phyloP scores from a whole-genome alignment of 1,284 basidiomycete genomes.

The Tremellales sp. region DNA sequence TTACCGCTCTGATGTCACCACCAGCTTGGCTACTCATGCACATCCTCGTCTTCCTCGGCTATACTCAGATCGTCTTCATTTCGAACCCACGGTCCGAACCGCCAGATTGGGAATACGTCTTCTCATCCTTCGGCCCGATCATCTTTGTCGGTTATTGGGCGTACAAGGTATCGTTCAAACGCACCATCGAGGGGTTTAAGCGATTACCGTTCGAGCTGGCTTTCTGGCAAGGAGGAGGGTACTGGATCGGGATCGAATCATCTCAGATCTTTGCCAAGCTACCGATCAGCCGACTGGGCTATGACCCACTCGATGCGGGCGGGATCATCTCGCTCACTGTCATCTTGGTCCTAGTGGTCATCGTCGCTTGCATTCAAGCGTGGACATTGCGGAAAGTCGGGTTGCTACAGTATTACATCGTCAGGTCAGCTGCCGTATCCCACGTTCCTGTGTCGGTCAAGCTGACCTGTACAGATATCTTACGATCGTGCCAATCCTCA shows the following conservation, averaged over 20 bases:
- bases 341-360: constrained; percentile 26
- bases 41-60: constrained; percentile 33
- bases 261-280: constrained; percentile 37
- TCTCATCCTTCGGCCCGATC: constrained; percentile 25
- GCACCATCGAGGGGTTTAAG: constrained; percentile 29
- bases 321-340: constrained; percentile 28
- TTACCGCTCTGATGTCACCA: constrained; percentile 31
- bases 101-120: constrained; percentile 34
- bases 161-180: constrained; percentile 31
- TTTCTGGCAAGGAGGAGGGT: constrained; percentile 42
- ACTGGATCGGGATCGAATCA: constrained; percentile 43
- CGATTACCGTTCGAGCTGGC: constrained; percentile 31
- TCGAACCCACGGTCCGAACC: constrained; percentile 24
- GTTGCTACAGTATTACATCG: constrained; percentile 35
- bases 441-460: background rate
- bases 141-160: constrained; percentile 36
- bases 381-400: constrained; percentile 31
- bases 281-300: constrained; percentile 37
- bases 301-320: constrained; percentile 25
- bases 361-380: constrained; percentile 34
- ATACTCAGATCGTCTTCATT: constrained; percentile 33
- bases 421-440: constrained; percentile 16
- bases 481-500: constrained; percentile 33
- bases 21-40: constrained; percentile 21
- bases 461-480: constrained; percentile 23